These are phyloP conservation scores for Cladosporium velox DNA, from an alignment of 2,329 filamentous ascomycete species.

Conservation along the genomic window DNA sequence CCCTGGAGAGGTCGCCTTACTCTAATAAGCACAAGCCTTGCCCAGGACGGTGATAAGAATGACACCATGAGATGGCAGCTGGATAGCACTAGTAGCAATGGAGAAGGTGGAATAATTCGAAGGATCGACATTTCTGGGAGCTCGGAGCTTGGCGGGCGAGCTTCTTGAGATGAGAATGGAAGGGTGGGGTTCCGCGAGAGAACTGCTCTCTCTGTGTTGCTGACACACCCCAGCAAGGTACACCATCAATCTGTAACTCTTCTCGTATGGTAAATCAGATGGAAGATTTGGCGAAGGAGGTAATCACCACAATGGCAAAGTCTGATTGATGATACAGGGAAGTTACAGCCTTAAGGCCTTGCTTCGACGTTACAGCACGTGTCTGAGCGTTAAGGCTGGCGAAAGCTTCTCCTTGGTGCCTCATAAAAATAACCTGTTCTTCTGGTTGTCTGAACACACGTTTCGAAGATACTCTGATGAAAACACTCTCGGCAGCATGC, in stretches of 20 bases:
- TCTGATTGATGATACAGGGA: not conserved
- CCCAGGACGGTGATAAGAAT: conserved; percentile 12
- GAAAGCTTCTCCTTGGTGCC: not conserved
- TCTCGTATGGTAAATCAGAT: not conserved
- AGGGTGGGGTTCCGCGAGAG: not conserved
- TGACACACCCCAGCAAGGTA: not conserved
- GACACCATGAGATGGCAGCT: not conserved
- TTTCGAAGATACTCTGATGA: not conserved
- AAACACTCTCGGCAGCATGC: not conserved
- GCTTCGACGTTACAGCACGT: not conserved
- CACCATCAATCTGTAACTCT: not conserved
- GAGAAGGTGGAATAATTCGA: conserved; percentile 12
- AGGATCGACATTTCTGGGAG: not conserved
- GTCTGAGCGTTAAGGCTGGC: not conserved
- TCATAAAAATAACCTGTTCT: not conserved
- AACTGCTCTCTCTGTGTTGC: not conserved
- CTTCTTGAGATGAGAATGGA: not conserved
- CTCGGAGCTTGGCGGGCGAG: conserved; percentile 4
- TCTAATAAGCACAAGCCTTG: conserved; percentile 15
- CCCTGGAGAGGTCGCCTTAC: not conserved
- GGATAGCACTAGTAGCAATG: conserved; percentile 7
- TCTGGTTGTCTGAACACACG: not conserved
- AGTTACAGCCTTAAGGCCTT: not conserved
- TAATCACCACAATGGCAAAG: not conserved
- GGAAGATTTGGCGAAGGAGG: not conserved